phyloP scores from a whole-genome alignment of 2,329 filamentous ascomycete genomes.

The Fusarium cyanostomum region DNA sequence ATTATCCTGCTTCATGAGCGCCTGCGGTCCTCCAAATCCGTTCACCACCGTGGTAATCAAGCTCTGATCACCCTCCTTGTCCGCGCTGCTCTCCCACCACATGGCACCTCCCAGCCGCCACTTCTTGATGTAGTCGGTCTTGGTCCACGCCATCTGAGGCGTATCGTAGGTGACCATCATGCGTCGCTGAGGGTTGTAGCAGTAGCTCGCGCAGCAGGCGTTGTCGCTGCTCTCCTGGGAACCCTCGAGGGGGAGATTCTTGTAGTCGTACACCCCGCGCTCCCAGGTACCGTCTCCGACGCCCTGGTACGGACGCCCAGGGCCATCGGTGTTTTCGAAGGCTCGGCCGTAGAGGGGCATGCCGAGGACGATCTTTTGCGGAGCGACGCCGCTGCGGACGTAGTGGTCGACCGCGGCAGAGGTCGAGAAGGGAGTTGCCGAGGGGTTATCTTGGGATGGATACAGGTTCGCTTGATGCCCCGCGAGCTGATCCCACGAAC shows the following conservation, averaged over 20 bases:
- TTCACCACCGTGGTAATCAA: slow-evolving; percentile 74
- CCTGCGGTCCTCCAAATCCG: slow-evolving; percentile 61
- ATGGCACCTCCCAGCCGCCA: slow-evolving; percentile 84
- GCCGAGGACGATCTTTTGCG: slow-evolving; percentile 83
- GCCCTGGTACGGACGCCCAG: slow-evolving; percentile 74
- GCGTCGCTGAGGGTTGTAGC: slow-evolving; percentile 70
- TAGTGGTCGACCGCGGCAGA: slow-evolving; percentile 77
- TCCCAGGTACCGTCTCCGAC: slow-evolving; percentile 87
- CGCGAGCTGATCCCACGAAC: slow-evolving; percentile 76
- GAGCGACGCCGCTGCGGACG: slow-evolving; percentile 67
- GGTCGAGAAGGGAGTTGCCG: slow-evolving; percentile 81
- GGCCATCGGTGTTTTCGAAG: slow-evolving; percentile 81
- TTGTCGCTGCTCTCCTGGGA: slow-evolving; percentile 72
- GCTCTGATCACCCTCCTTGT: slow-evolving; percentile 72
- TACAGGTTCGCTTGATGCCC: slow-evolving; percentile 87
- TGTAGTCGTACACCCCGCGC: slow-evolving; percentile 87
- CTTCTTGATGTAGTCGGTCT: slow-evolving; percentile 75
- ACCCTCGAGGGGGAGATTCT: slow-evolving; percentile 77
- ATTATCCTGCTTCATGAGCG: slow-evolving; percentile 64
- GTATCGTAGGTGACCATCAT: slow-evolving; percentile 85
- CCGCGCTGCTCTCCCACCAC: slow-evolving; percentile 95
- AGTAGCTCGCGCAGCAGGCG: slow-evolving; percentile 76
- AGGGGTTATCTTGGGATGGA: slow-evolving; percentile 63
- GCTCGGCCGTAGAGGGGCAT: slow-evolving; percentile 93
- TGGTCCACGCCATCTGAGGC: slow-evolving; percentile 70